These are phyloP conservation scores for Boletellus ananiceps DNA, from an alignment of 768 basidiomycete genomes.

Conservation along the genomic window DNA sequence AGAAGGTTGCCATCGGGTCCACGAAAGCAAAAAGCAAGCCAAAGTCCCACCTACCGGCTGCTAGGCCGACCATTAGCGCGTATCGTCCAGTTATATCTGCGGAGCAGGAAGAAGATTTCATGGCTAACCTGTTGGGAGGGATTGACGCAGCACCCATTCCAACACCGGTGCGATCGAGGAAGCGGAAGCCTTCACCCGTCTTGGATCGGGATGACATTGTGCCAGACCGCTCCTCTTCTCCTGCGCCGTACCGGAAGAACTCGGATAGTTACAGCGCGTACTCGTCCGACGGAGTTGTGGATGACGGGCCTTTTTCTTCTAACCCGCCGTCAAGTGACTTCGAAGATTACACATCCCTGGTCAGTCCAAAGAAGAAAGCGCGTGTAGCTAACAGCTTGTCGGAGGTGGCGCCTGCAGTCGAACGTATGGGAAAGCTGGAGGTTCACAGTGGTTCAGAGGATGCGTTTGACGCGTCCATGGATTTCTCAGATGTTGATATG, in stretches of 20 bases:
- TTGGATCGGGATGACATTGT: conserved; percentile 33
- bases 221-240: conserved; percentile 36
- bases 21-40: conserved; percentile 37
- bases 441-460: conserved; percentile 50
- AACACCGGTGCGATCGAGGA: conserved; percentile 40
- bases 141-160: conserved; percentile 53
- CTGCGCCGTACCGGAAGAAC: conserved; percentile 34
- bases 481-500: conserved; percentile 57
- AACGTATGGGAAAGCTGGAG: conserved; percentile 54
- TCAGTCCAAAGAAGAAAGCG: conserved; percentile 69
- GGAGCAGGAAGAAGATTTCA: conserved; percentile 84
- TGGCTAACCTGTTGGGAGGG: conserved; percentile 72
- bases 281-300: conserved; percentile 34
- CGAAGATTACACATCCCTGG: conserved; percentile 47
- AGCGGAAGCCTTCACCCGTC: conserved; percentile 62
- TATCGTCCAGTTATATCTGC: conserved; percentile 75
- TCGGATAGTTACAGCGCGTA: conserved; percentile 30
- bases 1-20: conserved; percentile 16
- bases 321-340: conserved; percentile 40
- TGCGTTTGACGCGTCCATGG: conserved; percentile 45
- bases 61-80: conserved; percentile 63
- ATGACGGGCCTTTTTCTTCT: conserved; percentile 22
- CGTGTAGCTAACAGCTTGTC: conserved; percentile 39
- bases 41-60: conserved; percentile 46
- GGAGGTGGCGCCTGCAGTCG: conserved; percentile 50